Base-by-base conservation (phyloP, 2,329 filamentous ascomycete genomes). In the Colletotrichum lini region DNA sequence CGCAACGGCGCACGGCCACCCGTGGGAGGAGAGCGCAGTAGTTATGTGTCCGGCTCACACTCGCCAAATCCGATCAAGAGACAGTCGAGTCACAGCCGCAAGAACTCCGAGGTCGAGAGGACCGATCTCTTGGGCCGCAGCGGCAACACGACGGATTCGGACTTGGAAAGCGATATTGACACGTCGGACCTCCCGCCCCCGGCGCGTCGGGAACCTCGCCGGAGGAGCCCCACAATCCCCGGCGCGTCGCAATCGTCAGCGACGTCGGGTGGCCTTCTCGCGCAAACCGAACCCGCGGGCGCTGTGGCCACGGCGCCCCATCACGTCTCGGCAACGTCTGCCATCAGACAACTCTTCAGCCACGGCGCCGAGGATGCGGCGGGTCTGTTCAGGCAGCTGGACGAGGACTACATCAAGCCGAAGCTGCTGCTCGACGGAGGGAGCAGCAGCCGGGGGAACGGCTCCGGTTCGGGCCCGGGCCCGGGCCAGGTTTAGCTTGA, bases 361-460 rank as follows among this genome's bases (percentile, higher is more conserved):
- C 59, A 62, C 21, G 59, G 59, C 40, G 89, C 93, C 0, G 94
- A 97, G 61, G 96, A 99, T 80, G 95, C 97, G 54, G 93, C 94
- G 12, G 94, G 93, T 56, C 90, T 97, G 83, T 97, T 99, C 81
- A 92, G 91, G 75, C 95, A 98, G 82, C 85, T 99, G 72, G 96
- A 99, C 80, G 96, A 99, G 81, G 94, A 95, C 72, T 98, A 95
- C 80, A 95, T 98, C 82, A 98, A 98, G 85, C 96, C 96, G 21
- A 94, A 92, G 79, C 83, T 98, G 66, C 82, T 98, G 74, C 87
- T 98, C 23, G 95, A 98, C 82, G 93, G 92, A 56, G 86, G 86
- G 30, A 77, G 78, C 49, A 76, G 75, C 47, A 71, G 50, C 23
- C 61, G 69, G 13, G 72, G 64, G 6, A 72, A 65, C 9, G 72